These are phyloP conservation scores for Tulasnella sp. DNA, from an alignment of 768 basidiomycete genomes.

Conservation along the genomic window DNA sequence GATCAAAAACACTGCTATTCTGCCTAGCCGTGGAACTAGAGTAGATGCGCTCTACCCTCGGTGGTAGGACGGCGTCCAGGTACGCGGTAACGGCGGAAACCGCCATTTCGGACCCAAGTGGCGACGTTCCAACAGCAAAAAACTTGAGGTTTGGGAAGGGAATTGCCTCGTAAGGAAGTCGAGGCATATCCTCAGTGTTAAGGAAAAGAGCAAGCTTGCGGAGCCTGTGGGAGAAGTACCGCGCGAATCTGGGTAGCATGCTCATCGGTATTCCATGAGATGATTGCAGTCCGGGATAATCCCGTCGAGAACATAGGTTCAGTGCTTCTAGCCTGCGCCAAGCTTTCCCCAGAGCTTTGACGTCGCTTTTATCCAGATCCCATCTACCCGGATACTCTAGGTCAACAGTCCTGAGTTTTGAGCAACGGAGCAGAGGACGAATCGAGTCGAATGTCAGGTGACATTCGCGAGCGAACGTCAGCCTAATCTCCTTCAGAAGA, in stretches of 20 bases:
- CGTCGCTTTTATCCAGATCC: background rate
- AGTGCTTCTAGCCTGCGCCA: background rate
- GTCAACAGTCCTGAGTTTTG: background rate
- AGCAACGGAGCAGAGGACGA: background rate
- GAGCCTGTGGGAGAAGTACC: background rate
- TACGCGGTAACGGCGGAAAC: background rate
- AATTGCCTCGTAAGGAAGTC: background rate
- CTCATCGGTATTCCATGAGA: background rate
- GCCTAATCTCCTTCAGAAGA: background rate
- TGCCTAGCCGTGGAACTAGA: background rate
- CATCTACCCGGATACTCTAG: background rate
- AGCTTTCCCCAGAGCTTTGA: background rate
- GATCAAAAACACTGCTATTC: background rate
- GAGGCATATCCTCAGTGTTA: background rate
- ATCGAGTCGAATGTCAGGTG: background rate
- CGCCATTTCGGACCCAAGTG: background rate
- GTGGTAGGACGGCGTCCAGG: background rate
- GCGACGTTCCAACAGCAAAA: background rate
- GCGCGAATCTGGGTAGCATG: background rate
- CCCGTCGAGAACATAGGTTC: background rate
- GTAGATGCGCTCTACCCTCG: background rate
- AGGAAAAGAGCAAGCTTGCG: background rate
- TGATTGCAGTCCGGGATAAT: background rate
- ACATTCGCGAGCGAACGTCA: background rate
- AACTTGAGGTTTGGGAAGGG: background rate